A percentile compares a stretch with the other conserved stretches of the same genome.
These are phyloP conservation scores for Podosphaera xanthii DNA, from an alignment of 2,329 filamentous ascomycete species.

Conservation along the genomic window DNA sequence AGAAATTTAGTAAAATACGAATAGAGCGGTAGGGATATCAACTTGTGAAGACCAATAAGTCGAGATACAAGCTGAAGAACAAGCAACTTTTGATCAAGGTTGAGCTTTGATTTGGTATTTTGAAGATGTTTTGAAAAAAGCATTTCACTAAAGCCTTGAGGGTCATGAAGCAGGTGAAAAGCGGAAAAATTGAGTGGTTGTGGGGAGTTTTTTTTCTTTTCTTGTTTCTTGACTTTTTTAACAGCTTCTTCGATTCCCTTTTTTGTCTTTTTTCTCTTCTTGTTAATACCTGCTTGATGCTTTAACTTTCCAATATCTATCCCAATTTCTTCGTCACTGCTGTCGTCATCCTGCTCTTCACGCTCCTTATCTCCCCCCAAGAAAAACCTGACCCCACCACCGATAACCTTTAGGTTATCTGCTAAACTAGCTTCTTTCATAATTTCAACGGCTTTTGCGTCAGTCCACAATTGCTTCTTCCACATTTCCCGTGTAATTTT, in stretches of 20 bases:
- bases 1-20: constrained; percentile 91
- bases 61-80: constrained; percentile 78
- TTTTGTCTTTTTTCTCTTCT: constrained; percentile 78
- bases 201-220: constrained; percentile 71
- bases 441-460: constrained; percentile 83
- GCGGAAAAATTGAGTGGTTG: constrained; percentile 91
- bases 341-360: constrained; percentile 78
- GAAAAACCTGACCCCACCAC: constrained; percentile 81
- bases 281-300: constrained; percentile 80
- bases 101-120: constrained; percentile 61
- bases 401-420: constrained; percentile 79
- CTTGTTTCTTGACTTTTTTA: constrained; percentile 57
- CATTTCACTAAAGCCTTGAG: constrained; percentile 76
- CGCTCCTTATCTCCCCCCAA: constrained; percentile 87
- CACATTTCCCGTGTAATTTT: constrained; percentile 89
- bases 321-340: constrained; percentile 64
- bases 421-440: constrained; percentile 86
- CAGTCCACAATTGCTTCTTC: constrained; percentile 91
- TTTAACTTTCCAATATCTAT: constrained; percentile 60
- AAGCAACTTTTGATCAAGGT: constrained; percentile 72
- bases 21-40: constrained; percentile 76
- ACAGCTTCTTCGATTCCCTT: constrained; percentile 61
- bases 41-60: constrained; percentile 76
- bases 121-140: constrained; percentile 84
- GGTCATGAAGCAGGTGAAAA: constrained; percentile 78